A percentile compares a stretch with the other conserved stretches of the same genome.
Conservation (phyloP, 768 basidiomycete species). For the Lyophyllum semitale region DNA sequence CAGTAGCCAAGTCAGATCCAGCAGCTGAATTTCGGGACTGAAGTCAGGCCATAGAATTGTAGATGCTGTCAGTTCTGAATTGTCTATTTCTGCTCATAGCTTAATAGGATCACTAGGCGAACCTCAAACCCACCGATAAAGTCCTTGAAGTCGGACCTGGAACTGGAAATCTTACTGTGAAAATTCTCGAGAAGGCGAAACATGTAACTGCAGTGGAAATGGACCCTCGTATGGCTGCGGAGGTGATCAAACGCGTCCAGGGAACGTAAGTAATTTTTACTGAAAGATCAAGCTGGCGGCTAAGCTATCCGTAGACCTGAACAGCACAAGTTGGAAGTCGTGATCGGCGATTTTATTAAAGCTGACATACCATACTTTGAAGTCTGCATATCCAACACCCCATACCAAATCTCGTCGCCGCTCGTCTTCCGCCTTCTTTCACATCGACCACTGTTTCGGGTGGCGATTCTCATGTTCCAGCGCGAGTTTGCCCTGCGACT, state of each 20-base stretch:
- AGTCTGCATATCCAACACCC: slow-evolving; percentile 98
- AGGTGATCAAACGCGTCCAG: slow-evolving; percentile 94
- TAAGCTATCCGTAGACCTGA: slow-evolving; percentile 64
- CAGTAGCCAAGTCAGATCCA: slow-evolving; percentile 21
- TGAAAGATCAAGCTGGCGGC: neutral
- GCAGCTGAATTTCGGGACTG: slow-evolving; percentile 3
- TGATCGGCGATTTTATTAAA: slow-evolving; percentile 98
- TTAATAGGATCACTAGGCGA: slow-evolving; percentile 56
- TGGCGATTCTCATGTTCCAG: slow-evolving; percentile 99
- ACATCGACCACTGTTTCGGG: slow-evolving; percentile 90
- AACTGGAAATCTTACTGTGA: slow-evolving; percentile 93
- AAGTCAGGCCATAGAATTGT: slow-evolving; percentile 35
- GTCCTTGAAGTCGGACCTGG: slow-evolving; percentile 98
- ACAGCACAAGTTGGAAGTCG: slow-evolving; percentile 91
- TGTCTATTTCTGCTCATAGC: neutral
- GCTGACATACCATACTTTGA: slow-evolving; percentile 98
- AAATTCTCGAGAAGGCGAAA: slow-evolving; percentile 91
- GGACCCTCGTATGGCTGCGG: slow-evolving; percentile 99
- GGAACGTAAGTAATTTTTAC: slow-evolving; percentile 76
- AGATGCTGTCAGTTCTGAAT: slow-evolving; percentile 37
- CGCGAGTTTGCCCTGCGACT: slow-evolving; percentile 96
- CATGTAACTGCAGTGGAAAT: slow-evolving; percentile 94
- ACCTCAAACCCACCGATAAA: slow-evolving; percentile 90
- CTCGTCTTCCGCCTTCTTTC: slow-evolving; percentile 96
- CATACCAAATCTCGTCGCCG: slow-evolving; percentile 98